Evolutionary conservation across 345 rosid genomes (phyloP), one percentile per base, ranked within the genome.

Genomic region (Euphorbia peplus): DNA sequence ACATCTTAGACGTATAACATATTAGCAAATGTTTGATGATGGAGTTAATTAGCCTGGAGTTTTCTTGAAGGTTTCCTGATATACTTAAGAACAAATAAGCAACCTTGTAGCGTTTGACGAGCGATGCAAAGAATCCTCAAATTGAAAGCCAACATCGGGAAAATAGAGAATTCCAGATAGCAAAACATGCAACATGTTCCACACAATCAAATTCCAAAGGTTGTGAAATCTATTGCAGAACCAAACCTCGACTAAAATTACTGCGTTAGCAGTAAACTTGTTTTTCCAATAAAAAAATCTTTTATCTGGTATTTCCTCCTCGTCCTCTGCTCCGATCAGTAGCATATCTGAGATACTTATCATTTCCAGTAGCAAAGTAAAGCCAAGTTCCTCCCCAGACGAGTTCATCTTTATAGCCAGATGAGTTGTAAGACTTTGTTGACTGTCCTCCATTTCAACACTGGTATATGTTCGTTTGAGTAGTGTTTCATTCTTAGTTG

Each of bases 361-460:
- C 25, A 69, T 86, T 78, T 21, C 88, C 87, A 1, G 90, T 86
- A 30, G 86, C 90, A 26, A 84, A 80, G 64, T 78, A 86, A 68
- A 83, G 55, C 89, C 93, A 86, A 55, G 86, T 84, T 67, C 77
- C 88, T 70, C 80, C 93, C 90, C 88, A 86, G 8, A 83, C 76
- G 54, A 85, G 66, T 59, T 88, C 90, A 72, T 84, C 86, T 59
- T 18, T 68, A 72, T 74, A 86, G 22, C 87, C 78, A 7, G 90
- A 69, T 19, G 93, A 86, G 60, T 76, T 63, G 41, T 88, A 86
- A 39, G 73, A 79, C 13, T 22, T 46, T 72, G 80, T 79, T 55
- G 87, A 84, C 55, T 75, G 83, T 50, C 82, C 78, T 41, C 87
- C 85, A 69, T 65, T 59, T 79, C 75, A 30, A 58, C 50, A 1